Base-by-base conservation (phyloP, 495 filamentous ascomycete species). In the Venustampulla echinocandica region DNA sequence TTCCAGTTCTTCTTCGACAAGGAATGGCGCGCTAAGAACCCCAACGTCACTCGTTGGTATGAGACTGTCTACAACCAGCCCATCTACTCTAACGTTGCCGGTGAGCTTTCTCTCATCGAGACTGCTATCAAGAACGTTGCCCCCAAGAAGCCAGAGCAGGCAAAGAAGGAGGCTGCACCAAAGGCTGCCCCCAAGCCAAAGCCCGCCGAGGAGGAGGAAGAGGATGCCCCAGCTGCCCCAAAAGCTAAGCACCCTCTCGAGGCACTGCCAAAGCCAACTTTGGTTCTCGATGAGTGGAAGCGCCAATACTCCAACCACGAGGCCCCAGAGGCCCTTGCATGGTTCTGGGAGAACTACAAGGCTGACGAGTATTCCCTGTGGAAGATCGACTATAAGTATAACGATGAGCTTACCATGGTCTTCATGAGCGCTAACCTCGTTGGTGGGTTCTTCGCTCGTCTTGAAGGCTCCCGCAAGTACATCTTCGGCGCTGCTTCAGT, bases 361-460 rank as follows among this genome's bases (percentile, higher is more conserved):
- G 76, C 90, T 60, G 82, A 86, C 45, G 93, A 97, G 69, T 97
- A 92, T 77, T 93, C 88, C 28, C 68, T 99, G 58, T 99, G 87
- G 87, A 78, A 73, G 61, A 73, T 85, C 49, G 80, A 84, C 66
- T 99, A 95, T 80, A 95, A 94, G 76, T 97, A 97, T 77, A 90
- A 95, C 69, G 80, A 94, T 42, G 92, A 98, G 79, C 80, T 98
- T 57, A 95, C 88, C 59, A 72, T 88, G 62, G 85, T 84, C 62
- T 98, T 98, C 83, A 98, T 98, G 92, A 84, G 87, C 51, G 85
- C 81, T 73, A 98, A 98, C 77, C 71, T 96, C 64, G 90, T 98
- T 63, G 85, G 85, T 71, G 93, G 92, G 62, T 94, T 97, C 79
- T 95, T 96, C 73, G 78, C 79, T 63, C 93, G 92, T 73, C 86